Percentiles rank a stretch among this genome's conserved stretches.
These are phyloP conservation scores for Plantago major DNA, from an alignment of 257 asterid species.

Conservation along the genomic window DNA sequence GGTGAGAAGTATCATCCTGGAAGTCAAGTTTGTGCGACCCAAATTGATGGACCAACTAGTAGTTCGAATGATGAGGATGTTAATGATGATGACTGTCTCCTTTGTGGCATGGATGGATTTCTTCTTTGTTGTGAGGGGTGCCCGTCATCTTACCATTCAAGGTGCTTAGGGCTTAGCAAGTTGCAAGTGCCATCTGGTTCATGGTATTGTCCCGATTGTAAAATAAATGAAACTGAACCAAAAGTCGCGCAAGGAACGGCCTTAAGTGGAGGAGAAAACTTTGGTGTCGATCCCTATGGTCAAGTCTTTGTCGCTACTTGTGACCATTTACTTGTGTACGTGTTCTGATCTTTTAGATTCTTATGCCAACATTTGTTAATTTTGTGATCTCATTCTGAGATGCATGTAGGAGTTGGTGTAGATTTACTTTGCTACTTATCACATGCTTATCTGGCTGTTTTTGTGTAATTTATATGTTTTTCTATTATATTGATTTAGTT, in stretches of 20 bases:
- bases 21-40: conserved; percentile 27
- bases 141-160: conserved; percentile 71
- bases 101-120: conserved; percentile 88
- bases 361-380: conserved; percentile 16
- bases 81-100: conserved; percentile 83
- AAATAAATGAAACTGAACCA: conserved; percentile 48
- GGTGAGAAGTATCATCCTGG: conserved; percentile 27
- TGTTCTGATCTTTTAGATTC: conserved; percentile 21
- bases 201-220: conserved; percentile 91
- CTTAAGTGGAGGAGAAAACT: conserved; percentile 55
- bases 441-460: conserved; percentile 13
- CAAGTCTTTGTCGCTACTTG: conserved; percentile 67
- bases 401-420: conserved; percentile 13
- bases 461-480: conserved; percentile 16
- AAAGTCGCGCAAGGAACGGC: conserved; percentile 38
- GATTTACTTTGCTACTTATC: conserved; percentile 7
- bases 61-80: conserved; percentile 49
- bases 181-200: conserved; percentile 58
- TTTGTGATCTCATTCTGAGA: conserved; percentile 12
- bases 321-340: conserved; percentile 85
- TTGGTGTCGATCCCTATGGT: conserved; percentile 57
- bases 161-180: conserved; percentile 81
- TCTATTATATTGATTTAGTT: conserved; percentile 18
- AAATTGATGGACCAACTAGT: conserved; percentile 32
- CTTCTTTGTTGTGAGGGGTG: conserved; percentile 90